Percentiles rank a stretch among this genome's conserved stretches.
Evolutionary conservation across 768 basidiomycete genomes (phyloP).

Genomic region (Amylocystis lapponica): DNA sequence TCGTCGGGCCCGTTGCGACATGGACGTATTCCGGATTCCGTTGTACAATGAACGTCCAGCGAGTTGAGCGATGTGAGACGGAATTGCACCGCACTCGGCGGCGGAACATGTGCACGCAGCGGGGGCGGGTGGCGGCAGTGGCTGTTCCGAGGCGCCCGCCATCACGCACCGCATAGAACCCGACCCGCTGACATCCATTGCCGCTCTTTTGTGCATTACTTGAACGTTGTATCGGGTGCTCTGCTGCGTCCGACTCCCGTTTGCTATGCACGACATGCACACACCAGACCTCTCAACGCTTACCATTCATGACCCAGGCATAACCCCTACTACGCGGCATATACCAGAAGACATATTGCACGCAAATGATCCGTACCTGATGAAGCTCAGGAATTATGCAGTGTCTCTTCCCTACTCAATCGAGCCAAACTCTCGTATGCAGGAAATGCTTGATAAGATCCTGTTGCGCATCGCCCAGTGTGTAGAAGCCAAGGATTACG

Average conservation of each 20-base stretch:
- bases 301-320: slow-evolving; percentile 35
- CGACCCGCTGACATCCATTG: background rate
- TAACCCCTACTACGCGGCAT: slow-evolving; percentile 13
- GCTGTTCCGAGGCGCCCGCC: no score
- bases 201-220: no score
- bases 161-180: no score
- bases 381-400: slow-evolving; percentile 59
- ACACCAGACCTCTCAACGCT: slow-evolving; percentile 45
- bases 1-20: no score
- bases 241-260: slow-evolving; percentile 8
- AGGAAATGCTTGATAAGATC: slow-evolving; percentile 70
- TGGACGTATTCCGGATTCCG: no score
- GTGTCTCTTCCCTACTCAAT: slow-evolving; percentile 68
- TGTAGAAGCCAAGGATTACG: slow-evolving; percentile 76
- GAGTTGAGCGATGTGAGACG: no score
- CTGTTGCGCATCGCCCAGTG: slow-evolving; percentile 64
- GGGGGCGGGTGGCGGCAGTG: no score
- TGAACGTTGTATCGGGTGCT: background rate
- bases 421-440: slow-evolving; percentile 72
- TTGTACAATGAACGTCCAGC: no score
- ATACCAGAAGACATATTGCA: slow-evolving; percentile 28
- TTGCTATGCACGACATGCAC: slow-evolving; percentile 30
- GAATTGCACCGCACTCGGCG: no score
- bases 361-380: slow-evolving; percentile 39
- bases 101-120: no score